These are phyloP conservation scores for Candida nanaspora DNA, from an alignment of 805 yeast species.

Conservation along the genomic window DNA sequence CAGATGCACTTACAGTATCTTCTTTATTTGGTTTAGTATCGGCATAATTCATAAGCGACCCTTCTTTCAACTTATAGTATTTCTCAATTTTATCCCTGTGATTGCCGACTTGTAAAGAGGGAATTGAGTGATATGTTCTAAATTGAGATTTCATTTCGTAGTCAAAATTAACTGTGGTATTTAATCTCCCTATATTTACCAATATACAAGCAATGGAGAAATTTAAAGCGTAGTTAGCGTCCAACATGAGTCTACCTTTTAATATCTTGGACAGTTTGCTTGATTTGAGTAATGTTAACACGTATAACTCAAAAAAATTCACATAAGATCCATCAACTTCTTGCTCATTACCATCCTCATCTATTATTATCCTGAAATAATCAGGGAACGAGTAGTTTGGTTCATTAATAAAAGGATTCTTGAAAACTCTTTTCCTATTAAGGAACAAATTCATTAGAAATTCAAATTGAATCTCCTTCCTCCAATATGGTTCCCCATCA, in stretches of 20 bases:
- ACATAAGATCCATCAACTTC: slow-evolving; percentile 34
- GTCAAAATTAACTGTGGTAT: slow-evolving; percentile 90
- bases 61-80: slow-evolving; percentile 16
- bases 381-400: slow-evolving; percentile 30
- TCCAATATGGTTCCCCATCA: slow-evolving; percentile 90
- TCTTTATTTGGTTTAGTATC: no score
- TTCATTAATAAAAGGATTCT: slow-evolving; percentile 43
- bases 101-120: slow-evolving; percentile 71
- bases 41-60: no score
- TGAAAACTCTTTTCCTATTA: slow-evolving; percentile 59
- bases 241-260: slow-evolving; percentile 72
- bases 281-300: slow-evolving; percentile 75
- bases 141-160: slow-evolving; percentile 93
- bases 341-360: slow-evolving; percentile 15
- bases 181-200: slow-evolving; percentile 89
- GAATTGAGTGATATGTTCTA: slow-evolving; percentile 90
- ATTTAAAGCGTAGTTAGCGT: slow-evolving; percentile 27
- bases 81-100: slow-evolving; percentile 24
- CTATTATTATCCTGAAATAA: slow-evolving; percentile 16
- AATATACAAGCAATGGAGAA: slow-evolving; percentile 49
- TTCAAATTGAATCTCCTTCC: slow-evolving; percentile 81
- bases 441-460: slow-evolving; percentile 60
- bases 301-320: slow-evolving; percentile 79
- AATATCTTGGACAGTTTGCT: slow-evolving; percentile 77
- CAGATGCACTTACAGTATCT: neutral